Percentiles rank a stretch among this genome's conserved stretches.
Evolutionary conservation across 139 green algal genomes (phyloP).

Genomic region (Chlorella sp.): DNA sequence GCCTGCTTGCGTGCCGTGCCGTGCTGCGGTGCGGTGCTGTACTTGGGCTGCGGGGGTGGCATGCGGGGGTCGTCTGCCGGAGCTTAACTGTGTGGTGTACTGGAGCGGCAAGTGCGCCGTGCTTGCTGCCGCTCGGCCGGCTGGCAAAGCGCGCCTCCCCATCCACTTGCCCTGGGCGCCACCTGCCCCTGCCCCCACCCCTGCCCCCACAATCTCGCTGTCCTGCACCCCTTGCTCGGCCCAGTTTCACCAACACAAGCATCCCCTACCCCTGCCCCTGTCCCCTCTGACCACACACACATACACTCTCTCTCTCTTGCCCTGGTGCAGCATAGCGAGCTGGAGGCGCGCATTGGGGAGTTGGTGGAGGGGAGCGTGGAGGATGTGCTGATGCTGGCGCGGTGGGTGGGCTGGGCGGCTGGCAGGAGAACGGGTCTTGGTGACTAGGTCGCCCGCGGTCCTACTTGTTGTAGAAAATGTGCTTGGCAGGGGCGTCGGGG

Average conservation of each 20-base stretch:
- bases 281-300: background rate
- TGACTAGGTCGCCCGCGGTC: background rate
- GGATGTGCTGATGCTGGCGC: conserved; percentile 83
- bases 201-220: background rate
- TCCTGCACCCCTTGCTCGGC: background rate
- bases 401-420: background rate
- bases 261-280: background rate
- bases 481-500: too few relatives aligned
- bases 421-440: conserved; percentile 6
- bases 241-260: background rate
- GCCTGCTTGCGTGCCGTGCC: background rate
- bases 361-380: conserved; percentile 65
- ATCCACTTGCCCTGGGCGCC: too few relatives aligned
- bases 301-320: background rate
- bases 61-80: too few relatives aligned
- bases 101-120: too few relatives aligned
- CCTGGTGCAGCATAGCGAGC: conserved; percentile 43
- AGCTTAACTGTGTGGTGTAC: too few relatives aligned
- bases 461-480: background rate
- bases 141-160: too few relatives aligned
- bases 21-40: background rate
- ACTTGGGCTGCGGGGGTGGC: background rate
- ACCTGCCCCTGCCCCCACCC: too few relatives aligned
- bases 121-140: too few relatives aligned
- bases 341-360: conserved; percentile 50